These are phyloP conservation scores for Diaporthe sp. DNA, from an alignment of 2,329 filamentous ascomycete genomes.

Conservation along the genomic window DNA sequence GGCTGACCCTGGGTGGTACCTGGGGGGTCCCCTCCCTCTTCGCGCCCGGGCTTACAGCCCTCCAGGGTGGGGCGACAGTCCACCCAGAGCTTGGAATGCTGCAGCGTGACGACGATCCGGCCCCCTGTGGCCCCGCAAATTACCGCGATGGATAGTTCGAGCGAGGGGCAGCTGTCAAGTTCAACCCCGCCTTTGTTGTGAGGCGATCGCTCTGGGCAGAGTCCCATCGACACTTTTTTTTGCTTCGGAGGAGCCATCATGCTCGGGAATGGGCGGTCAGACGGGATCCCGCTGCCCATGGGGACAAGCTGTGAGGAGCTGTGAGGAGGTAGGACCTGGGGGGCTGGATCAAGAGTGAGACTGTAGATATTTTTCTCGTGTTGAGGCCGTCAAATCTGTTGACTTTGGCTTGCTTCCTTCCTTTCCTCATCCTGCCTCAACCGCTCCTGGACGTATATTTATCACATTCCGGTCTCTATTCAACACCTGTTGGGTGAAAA, in stretches of 20 bases:
- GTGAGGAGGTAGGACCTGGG: constrained; percentile 9
- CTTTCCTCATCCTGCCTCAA: background rate
- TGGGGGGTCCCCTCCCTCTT: too few relatives aligned
- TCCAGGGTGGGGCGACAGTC: constrained; percentile 32
- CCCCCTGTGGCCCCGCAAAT: constrained; percentile 35
- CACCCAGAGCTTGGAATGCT: constrained; percentile 22
- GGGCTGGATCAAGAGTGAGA: constrained; percentile 29
- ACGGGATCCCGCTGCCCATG: background rate
- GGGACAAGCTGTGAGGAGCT: constrained; percentile 7
- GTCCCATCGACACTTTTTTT: constrained; percentile 24
- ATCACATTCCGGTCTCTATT: background rate
- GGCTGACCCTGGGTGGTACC: constrained; percentile 16
- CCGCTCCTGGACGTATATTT: background rate
- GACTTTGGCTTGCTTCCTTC: background rate
- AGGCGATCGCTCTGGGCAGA: constrained; percentile 33
- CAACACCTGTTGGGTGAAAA: background rate
- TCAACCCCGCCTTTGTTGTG: constrained; percentile 27
- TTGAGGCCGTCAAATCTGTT: constrained; percentile 14
- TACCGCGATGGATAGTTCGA: constrained; percentile 18
- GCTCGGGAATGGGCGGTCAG: constrained; percentile 19
- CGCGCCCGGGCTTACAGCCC: constrained; percentile 10
- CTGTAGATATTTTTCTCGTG: background rate
- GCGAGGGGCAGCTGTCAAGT: constrained; percentile 31
- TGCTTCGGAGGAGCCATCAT: background rate
- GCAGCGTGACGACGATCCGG: constrained; percentile 32